These are phyloP conservation scores for Hypsizygus marmoreus DNA, from an alignment of 768 basidiomycete species.

Conservation along the genomic window DNA sequence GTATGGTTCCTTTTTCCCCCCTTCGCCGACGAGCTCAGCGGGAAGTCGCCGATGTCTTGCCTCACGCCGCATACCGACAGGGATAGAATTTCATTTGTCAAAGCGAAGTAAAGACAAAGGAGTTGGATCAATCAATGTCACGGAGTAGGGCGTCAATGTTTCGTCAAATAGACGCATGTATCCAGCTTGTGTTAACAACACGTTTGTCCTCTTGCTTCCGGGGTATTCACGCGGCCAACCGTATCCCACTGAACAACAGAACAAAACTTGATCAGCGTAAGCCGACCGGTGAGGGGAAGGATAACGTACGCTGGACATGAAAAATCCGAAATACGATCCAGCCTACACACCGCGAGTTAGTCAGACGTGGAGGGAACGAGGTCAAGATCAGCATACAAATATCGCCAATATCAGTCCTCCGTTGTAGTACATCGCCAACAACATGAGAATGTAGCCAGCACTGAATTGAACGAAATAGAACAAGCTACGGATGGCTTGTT, in stretches of 20 bases:
- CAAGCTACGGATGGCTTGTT: not conserved
- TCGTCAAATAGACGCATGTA: no score
- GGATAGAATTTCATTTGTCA: no score
- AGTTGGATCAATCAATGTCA: not conserved
- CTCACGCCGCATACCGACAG: no score
- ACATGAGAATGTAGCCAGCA: slow-evolving; percentile 3
- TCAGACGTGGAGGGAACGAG: not conserved
- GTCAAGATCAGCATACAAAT: no score
- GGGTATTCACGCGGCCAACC: not conserved
- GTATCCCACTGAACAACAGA: slow-evolving; percentile 1
- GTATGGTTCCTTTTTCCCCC: no score
- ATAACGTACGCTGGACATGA: slow-evolving; percentile 2
- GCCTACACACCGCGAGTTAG: not conserved
- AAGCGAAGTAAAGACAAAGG: no score
- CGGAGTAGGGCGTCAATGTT: no score
- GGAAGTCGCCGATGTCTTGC: no score
- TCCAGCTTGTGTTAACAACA: not conserved
- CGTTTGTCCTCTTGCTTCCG: not conserved
- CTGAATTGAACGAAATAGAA: slow-evolving; percentile 3
- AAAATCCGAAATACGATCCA: slow-evolving; percentile 1
- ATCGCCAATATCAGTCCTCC: not conserved
- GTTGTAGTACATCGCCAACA: slow-evolving; percentile 6
- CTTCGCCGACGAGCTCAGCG: no score
- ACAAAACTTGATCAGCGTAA: no score
- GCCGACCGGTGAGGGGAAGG: no score